Evolutionary conservation across 2,329 filamentous ascomycete species (phyloP).

Genomic region (Boeremia lycopersici): DNA sequence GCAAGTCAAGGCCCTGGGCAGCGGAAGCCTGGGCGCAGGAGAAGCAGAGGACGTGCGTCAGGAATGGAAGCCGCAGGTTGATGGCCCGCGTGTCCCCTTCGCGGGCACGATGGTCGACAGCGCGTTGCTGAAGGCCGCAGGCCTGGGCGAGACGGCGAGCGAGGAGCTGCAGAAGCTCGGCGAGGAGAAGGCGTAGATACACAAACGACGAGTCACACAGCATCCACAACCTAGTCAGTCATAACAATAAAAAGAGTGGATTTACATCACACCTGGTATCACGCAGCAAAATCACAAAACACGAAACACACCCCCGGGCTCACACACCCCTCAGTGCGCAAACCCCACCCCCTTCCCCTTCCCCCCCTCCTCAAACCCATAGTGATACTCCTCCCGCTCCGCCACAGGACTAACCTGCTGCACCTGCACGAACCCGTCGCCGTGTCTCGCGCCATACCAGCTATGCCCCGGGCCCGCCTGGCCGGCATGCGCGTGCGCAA

Average conservation of each 20-base stretch:
- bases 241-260: conserved; percentile 11
- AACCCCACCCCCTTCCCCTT: conserved; percentile 30
- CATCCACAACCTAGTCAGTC: neutral
- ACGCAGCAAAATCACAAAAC: too few species aligned
- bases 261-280: conserved; percentile 18
- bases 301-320: too few species aligned
- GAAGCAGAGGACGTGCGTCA: conserved; percentile 23
- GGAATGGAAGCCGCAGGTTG: conserved; percentile 25
- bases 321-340: conserved; percentile 20
- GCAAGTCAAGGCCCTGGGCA: conserved; percentile 22
- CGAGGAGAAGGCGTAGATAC: neutral
- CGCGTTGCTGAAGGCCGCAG: conserved; percentile 37
- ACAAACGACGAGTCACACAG: neutral
- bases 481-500: conserved; percentile 7
- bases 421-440: conserved; percentile 14
- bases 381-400: conserved; percentile 31
- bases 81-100: conserved; percentile 33
- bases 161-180: conserved; percentile 25
- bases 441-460: conserved; percentile 19
- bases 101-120: conserved; percentile 41
- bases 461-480: neutral
- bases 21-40: conserved; percentile 21
- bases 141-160: conserved; percentile 29
- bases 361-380: conserved; percentile 18
- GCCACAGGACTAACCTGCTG: conserved; percentile 26